Base-by-base conservation (phyloP, 495 filamentous ascomycete genomes). In the Penicillium samsonianum region DNA sequence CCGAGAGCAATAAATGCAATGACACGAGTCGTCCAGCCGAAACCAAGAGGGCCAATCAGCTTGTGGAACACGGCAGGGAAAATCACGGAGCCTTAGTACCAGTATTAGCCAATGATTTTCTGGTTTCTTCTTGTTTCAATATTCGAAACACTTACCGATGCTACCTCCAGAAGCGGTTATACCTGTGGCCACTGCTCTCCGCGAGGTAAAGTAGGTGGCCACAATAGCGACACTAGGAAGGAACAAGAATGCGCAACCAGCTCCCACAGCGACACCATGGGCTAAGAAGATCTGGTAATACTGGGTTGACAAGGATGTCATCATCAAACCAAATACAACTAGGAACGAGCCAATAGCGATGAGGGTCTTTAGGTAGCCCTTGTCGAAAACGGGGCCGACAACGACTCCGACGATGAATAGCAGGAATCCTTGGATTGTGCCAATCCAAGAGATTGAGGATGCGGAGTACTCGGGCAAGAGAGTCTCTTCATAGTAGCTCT, bases 21-120 rank as follows among this genome's bases (percentile, higher is more conserved):
- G n/a, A 76, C 60, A 11, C 82, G 72, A 3, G 77, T 79, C 0
- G 82, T 71, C 82, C 82, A 85, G 20, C 64, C 68, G 53, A 83
- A 84, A 5, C 82, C 81, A 41, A 84, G 66, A 8, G 48, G 54
- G 0, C 71, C 74, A 23, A 79, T 69, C 1, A 85, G 69, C 25
- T 70, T 68, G 55, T 78, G 73, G 62, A 84, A 80, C 20, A 82
- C 63, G 53, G 84, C 79, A 0, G 82, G 80, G 57, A 79, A 84
- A 25, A 84, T 73, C 25, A 82, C 71, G 4, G 81, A 77, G 31
- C 81, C 81, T 61, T 58, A 49, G 9, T 57, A 4, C 2, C 19
- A 30, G 28, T 30, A n/a, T 51, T 54, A 54, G 30, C 44, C 28
- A 3, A 59, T 11, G 19, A 5, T 1, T n/a, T n/a, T n/a, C n/a